A percentile compares a stretch with the other conserved stretches of the same genome.
Evolutionary conservation across 768 basidiomycete genomes (phyloP).

Genomic region (Collybiopsis luxurians): DNA sequence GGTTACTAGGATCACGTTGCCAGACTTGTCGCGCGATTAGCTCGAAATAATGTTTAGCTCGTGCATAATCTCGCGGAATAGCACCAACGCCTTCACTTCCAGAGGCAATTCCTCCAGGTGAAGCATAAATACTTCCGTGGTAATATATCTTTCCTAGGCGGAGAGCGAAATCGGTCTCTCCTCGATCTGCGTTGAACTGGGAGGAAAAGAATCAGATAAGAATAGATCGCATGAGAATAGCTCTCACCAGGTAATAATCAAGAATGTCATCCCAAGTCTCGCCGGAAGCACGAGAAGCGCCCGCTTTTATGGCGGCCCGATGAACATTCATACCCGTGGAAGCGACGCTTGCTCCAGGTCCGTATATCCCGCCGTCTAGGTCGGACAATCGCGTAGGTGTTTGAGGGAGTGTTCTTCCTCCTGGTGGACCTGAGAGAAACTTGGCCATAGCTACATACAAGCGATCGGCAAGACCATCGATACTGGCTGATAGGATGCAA

Average conservation of each 20-base stretch:
- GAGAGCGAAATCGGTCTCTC: slow-evolving; percentile 86
- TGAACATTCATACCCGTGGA: slow-evolving; percentile 76
- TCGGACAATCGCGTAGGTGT: slow-evolving; percentile 85
- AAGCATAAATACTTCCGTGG: slow-evolving; percentile 87
- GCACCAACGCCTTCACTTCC: slow-evolving; percentile 92
- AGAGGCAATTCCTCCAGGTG: slow-evolving; percentile 75
- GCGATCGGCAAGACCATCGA: not conserved
- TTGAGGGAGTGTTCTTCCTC: slow-evolving; percentile 82
- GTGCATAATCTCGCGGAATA: slow-evolving; percentile 74
- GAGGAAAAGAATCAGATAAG: slow-evolving; percentile 8
- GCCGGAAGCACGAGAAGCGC: slow-evolving; percentile 77
- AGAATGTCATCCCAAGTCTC: slow-evolving; percentile 94
- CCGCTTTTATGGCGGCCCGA: slow-evolving; percentile 80
- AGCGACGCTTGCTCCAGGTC: slow-evolving; percentile 91
- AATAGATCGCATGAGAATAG: not conserved
- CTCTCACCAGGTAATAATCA: slow-evolving; percentile 81
- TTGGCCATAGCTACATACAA: slow-evolving; percentile 63
- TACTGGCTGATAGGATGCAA: not conserved
- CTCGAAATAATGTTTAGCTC: slow-evolving; percentile 82
- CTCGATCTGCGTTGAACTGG: slow-evolving; percentile 93
- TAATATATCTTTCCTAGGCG: slow-evolving; percentile 95
- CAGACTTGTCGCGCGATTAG: slow-evolving; percentile 82
- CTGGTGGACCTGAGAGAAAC: slow-evolving; percentile 85
- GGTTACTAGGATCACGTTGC: slow-evolving; percentile 73
- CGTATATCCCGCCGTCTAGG: slow-evolving; percentile 89